A percentile compares a stretch with the other conserved stretches of the same genome.
These are phyloP conservation scores for Brettanomyces bruxellensis DNA, from an alignment of 805 yeast genomes.

Conservation along the genomic window DNA sequence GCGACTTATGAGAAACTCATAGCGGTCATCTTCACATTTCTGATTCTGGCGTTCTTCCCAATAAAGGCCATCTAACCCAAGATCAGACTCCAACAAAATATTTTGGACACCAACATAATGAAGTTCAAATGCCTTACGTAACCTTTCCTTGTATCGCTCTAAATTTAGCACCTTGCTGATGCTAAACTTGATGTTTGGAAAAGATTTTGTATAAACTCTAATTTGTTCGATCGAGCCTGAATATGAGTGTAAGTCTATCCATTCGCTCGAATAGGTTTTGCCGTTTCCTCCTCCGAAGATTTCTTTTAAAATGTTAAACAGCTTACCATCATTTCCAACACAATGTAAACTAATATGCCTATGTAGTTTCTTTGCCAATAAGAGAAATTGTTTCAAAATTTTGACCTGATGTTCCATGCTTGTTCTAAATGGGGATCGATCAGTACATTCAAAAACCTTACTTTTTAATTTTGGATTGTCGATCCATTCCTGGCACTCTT, in stretches of 20 bases:
- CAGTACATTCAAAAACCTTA: background rate
- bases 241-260: slow-evolving; percentile 72
- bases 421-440: slow-evolving; percentile 34
- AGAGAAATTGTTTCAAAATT: slow-evolving; percentile 42
- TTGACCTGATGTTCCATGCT: slow-evolving; percentile 54
- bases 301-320: slow-evolving; percentile 31
- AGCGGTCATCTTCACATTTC: background rate
- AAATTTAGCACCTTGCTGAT: slow-evolving; percentile 21
- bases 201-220: slow-evolving; percentile 32
- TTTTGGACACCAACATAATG: slow-evolving; percentile 20
- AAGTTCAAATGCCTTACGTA: slow-evolving; percentile 13
- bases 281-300: slow-evolving; percentile 15
- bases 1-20: background rate
- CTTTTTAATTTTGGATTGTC: background rate
- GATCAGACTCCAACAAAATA: slow-evolving; percentile 48
- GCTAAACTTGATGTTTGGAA: slow-evolving; percentile 29
- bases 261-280: slow-evolving; percentile 18
- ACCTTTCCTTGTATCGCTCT: slow-evolving; percentile 10
- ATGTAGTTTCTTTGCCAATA: slow-evolving; percentile 38
- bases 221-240: slow-evolving; percentile 75
- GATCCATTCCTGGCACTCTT: background rate
- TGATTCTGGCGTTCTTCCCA: background rate
- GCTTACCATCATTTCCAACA: slow-evolving; percentile 66
- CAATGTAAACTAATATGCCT: slow-evolving; percentile 72
- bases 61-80: slow-evolving; percentile 20